These are phyloP conservation scores for Coffea canephora DNA, from an alignment of 257 asterid genomes.

Conservation along the genomic window DNA sequence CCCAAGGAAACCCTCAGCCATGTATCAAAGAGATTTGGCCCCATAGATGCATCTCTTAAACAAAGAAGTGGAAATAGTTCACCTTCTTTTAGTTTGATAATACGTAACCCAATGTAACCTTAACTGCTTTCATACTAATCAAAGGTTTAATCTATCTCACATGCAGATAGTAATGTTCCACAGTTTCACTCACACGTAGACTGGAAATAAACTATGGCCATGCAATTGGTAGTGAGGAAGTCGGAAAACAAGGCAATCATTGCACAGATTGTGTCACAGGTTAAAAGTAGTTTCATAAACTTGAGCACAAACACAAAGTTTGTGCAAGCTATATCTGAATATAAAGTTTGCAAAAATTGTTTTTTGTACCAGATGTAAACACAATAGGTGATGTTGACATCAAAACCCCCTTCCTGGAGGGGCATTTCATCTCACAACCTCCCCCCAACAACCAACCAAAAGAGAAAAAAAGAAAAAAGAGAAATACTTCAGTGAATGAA, in stretches of 20 bases:
- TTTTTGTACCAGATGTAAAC: too few relatives aligned
- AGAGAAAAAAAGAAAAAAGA: too few relatives aligned
- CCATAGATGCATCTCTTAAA: background rate
- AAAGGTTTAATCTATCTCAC: background rate
- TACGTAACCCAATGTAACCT: too few relatives aligned
- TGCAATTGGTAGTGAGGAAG: background rate
- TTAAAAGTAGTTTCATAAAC: background rate
- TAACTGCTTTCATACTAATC: background rate
- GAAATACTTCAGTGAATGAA: too few relatives aligned
- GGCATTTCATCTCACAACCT: background rate
- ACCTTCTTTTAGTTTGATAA: background rate
- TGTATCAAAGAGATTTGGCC: background rate
- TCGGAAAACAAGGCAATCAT: background rate
- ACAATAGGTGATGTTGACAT: too few relatives aligned
- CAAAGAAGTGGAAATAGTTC: too few relatives aligned
- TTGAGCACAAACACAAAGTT: background rate
- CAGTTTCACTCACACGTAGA: background rate
- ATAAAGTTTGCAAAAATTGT: background rate
- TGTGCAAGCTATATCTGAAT: background rate
- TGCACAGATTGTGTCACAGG: background rate
- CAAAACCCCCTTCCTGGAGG: too few relatives aligned
- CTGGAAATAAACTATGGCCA: background rate
- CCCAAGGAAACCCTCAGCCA: background rate
- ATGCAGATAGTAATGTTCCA: background rate
- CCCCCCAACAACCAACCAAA: too few relatives aligned